A percentile compares a stretch with the other conserved stretches of the same genome.
Evolutionary conservation across 495 filamentous ascomycete genomes (phyloP).

Genomic region (Melanomma pulvis-pyrius): DNA sequence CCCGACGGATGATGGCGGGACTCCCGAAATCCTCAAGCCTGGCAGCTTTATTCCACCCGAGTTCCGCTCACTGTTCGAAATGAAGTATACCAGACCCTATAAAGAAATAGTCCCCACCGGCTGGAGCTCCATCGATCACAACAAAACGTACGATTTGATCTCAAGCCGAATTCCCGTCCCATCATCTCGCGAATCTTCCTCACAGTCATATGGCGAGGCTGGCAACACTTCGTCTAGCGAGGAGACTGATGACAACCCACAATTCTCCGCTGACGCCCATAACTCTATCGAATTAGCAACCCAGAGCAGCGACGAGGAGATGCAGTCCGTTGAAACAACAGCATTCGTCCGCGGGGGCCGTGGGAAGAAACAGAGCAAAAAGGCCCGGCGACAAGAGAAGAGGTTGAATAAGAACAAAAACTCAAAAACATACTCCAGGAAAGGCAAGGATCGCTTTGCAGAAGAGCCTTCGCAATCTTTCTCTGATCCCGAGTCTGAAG

Average conservation of each 20-base stretch:
- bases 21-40: constrained; percentile 54
- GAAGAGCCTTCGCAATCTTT: constrained; percentile 26
- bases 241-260: constrained; percentile 28
- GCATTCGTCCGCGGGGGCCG: constrained; percentile 24
- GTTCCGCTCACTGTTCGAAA: constrained; percentile 70
- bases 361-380: constrained; percentile 23
- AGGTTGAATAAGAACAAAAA: constrained; percentile 34
- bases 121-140: constrained; percentile 59
- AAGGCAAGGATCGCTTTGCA: constrained; percentile 36
- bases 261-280: constrained; percentile 28
- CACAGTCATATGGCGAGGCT: constrained; percentile 37
- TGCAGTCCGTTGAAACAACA: constrained; percentile 18
- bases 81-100: constrained; percentile 60
- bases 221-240: constrained; percentile 31
- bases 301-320: constrained; percentile 34
- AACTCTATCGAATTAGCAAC: constrained; percentile 14
- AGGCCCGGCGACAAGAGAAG: constrained; percentile 1
- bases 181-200: constrained; percentile 42
- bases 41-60: constrained; percentile 53
- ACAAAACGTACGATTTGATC: constrained; percentile 60
- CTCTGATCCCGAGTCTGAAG: constrained; percentile 43
- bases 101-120: constrained; percentile 65
- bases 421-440: constrained; percentile 40
- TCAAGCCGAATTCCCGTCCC: constrained; percentile 53
- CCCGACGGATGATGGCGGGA: constrained; percentile 43